Evolutionary conservation across 768 basidiomycete species (phyloP), one percentile per base, ranked within the genome.

Genomic region (Panellus pusillus): DNA sequence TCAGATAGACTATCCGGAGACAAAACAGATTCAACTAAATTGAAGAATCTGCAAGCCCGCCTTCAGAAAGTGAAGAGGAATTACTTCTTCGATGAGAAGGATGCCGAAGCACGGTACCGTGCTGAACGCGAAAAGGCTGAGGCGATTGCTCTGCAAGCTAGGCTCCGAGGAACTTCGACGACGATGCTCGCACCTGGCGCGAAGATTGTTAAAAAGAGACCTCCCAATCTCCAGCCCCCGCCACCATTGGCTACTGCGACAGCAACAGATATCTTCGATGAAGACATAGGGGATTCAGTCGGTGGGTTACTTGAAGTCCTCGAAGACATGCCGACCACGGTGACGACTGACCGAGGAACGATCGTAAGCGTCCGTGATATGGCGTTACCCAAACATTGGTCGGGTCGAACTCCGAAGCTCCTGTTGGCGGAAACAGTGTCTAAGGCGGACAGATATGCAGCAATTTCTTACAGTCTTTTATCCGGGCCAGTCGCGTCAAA

Each of bases 361-460:
- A 78, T 77, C 6, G 71, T 88, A 43, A 68, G 60, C 24, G 64
- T 87, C 57, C 77, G 86, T 24, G 84, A 93, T 55, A 87, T 98
- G 86, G 65, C 82, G 1, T 73, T 92, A 20, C 89, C 93, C 2
- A 96, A 91, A 70, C 83, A 90, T 63, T 87, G 86, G 77, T 85
- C 90, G 35, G 88, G 90, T 32, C 85, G 83, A 37, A 86, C 88
- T 13, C 93, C 96, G 9, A 94, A 89, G 68, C 72, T 66, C 14
- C 68, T 92, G 5, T 77, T 98, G 36, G 67, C 76, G 48, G 90
- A 92, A 53, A 76, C 77, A 17, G 84, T 93, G 3, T 67, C 73
- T 13, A 91, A 87, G 64, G 61, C 71, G 17, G 89, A 94, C 68
- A 79, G 80, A 58, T 88, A 88, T 67, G 93, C 93, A 18, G 82